Evolutionary conservation across 2,329 filamentous ascomycete species (phyloP).

Genomic region (Cadophora sp.): DNA sequence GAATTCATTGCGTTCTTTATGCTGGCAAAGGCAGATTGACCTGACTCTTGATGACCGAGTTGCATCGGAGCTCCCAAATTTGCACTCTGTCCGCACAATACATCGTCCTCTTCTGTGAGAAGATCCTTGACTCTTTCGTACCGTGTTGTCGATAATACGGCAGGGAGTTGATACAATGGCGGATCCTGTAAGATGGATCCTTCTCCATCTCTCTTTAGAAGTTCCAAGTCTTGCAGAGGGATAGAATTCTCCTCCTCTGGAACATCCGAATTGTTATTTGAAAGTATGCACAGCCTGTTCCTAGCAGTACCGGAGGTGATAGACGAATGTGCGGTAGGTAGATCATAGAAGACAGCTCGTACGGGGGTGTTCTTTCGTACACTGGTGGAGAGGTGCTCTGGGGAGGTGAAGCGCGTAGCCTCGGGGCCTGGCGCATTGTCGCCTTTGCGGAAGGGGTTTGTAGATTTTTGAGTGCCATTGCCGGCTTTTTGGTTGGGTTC

Average conservation of each 20-base stretch:
- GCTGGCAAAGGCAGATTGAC: neutral
- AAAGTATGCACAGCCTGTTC: conserved; percentile 21
- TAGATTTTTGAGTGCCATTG: conserved; percentile 6
- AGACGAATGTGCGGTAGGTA: conserved; percentile 39
- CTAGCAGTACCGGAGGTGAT: conserved; percentile 40
- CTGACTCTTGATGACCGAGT: conserved; percentile 2
- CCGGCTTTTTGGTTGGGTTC: neutral
- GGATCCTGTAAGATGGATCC: conserved; percentile 15
- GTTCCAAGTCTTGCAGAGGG: conserved; percentile 27
- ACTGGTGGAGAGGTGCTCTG: conserved; percentile 10
- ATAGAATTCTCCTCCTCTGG: conserved; percentile 33
- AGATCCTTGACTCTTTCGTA: conserved; percentile 3
- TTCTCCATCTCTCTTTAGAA: neutral
- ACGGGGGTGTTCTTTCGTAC: conserved; percentile 31
- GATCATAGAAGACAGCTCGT: conserved; percentile 40
- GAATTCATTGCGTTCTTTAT: conserved; percentile 13
- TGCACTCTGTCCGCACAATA: neutral
- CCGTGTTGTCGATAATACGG: conserved; percentile 11
- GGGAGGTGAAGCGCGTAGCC: neutral
- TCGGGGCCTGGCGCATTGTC: neutral
- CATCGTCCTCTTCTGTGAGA: neutral
- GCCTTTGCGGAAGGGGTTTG: conserved; percentile 20
- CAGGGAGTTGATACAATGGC: conserved; percentile 27
- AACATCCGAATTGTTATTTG: conserved; percentile 17
- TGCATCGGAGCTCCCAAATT: neutral